Conservation (phyloP, 164 flowering plant species). For the Saururus chinensis region DNA sequence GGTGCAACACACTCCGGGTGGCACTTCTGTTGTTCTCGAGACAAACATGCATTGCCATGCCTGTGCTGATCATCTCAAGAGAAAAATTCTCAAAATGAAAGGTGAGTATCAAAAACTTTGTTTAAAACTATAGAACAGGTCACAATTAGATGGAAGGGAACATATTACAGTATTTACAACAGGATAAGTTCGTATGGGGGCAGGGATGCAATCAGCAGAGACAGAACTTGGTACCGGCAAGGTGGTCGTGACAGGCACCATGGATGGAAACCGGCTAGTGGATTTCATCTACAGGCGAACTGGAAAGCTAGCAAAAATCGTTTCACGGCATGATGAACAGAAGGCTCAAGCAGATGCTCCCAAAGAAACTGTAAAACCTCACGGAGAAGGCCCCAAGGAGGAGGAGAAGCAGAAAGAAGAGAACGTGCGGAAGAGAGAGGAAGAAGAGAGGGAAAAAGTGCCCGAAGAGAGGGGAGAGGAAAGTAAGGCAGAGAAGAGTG, state of each 20-base stretch:
- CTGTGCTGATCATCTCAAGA: constrained; percentile 81
- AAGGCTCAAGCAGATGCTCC: constrained; percentile 16
- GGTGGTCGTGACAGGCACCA: constrained; percentile 80
- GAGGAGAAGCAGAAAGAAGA: constrained; percentile 21
- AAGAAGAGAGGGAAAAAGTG: constrained; percentile 9
- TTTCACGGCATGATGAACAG: constrained; percentile 51
- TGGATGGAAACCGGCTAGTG: constrained; percentile 64
- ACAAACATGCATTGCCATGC: constrained; percentile 95
- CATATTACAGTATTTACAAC: not conserved
- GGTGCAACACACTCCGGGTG: not conserved
- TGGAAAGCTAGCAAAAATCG: constrained; percentile 63
- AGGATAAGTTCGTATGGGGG: not conserved
- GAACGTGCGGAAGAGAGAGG: not conserved
- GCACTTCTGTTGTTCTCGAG: constrained; percentile 56
- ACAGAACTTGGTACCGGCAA: constrained; percentile 56
- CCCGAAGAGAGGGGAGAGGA: constrained; percentile 2
- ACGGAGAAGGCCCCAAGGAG: constrained; percentile 18
- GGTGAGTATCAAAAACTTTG: constrained; percentile 25
- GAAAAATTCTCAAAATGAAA: constrained; percentile 84
- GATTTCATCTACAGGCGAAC: constrained; percentile 81
- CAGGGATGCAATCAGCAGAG: constrained; percentile 74
- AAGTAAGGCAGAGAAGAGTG: constrained; percentile 8
- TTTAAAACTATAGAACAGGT: too few species aligned
- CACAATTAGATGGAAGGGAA: too few species aligned
- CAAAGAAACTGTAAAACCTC: constrained; percentile 26